These are phyloP conservation scores for Mycosphaerelloides madeirae DNA, from an alignment of 2,329 filamentous ascomycete species.

Conservation along the genomic window DNA sequence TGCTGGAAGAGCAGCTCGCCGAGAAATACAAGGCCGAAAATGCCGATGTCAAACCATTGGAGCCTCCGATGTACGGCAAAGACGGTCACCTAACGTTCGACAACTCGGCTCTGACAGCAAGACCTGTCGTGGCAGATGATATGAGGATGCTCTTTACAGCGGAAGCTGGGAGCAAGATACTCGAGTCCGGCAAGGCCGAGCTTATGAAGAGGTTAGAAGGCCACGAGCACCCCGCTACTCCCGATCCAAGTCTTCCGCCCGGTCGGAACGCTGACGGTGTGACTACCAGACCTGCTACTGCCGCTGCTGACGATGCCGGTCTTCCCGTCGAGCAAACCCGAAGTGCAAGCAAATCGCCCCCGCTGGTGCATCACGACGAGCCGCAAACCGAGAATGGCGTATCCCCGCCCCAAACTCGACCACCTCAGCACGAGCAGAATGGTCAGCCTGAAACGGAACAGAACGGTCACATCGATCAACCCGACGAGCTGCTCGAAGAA, in stretches of 20 bases:
- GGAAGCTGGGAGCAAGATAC: constrained; percentile 45
- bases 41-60: constrained; percentile 21
- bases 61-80: constrained; percentile 22
- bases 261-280: constrained; percentile 17
- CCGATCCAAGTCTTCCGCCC: constrained; percentile 11
- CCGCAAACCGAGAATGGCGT: neutral
- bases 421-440: neutral
- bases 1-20: constrained; percentile 28
- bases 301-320: constrained; percentile 2
- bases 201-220: constrained; percentile 48
- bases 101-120: constrained; percentile 17
- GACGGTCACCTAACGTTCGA: constrained; percentile 26
- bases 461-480: constrained; percentile 7
- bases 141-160: constrained; percentile 48
- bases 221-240: constrained; percentile 33
- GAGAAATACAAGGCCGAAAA: constrained; percentile 24
- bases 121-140: constrained; percentile 34
- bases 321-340: constrained; percentile 17
- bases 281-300: constrained; percentile 5
- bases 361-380: constrained; percentile 9
- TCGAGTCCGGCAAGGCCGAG: constrained; percentile 48
- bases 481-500: constrained; percentile 17
- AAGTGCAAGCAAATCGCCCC: constrained; percentile 18
- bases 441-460: constrained; percentile 2
- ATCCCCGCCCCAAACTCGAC: constrained; percentile 1